Evolutionary conservation across 1,139 yeast genomes (phyloP).

Genomic region (Sugiyamaella neomexicana): DNA sequence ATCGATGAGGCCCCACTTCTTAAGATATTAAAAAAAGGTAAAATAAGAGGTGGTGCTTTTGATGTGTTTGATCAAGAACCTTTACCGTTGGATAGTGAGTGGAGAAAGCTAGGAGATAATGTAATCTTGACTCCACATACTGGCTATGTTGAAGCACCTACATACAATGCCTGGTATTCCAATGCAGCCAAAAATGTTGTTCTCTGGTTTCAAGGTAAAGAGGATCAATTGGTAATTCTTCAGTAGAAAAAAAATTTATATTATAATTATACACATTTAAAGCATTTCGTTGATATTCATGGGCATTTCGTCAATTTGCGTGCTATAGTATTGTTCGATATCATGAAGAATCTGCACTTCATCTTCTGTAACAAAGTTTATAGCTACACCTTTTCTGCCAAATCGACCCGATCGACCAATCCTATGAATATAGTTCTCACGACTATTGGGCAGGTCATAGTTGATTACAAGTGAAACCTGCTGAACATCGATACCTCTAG

Average conservation of each 20-base stretch:
- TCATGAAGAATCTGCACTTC: slow-evolving; percentile 64
- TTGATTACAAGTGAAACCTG: slow-evolving; percentile 94
- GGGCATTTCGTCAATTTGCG: slow-evolving; percentile 86
- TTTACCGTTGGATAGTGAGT: slow-evolving; percentile 23
- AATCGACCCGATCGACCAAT: slow-evolving; percentile 95
- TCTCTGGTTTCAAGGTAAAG: slow-evolving; percentile 17
- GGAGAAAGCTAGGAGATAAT: slow-evolving; percentile 23
- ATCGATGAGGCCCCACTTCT: slow-evolving; percentile 21
- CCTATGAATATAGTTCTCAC: slow-evolving; percentile 89
- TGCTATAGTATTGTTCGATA: slow-evolving; percentile 74
- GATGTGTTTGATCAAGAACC: slow-evolving; percentile 82
- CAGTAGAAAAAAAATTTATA: background rate
- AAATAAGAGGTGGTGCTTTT: slow-evolving; percentile 35
- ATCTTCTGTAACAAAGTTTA: slow-evolving; percentile 75
- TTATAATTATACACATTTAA: slow-evolving; percentile 22
- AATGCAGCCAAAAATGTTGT: slow-evolving; percentile 17
- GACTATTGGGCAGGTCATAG: slow-evolving; percentile 82
- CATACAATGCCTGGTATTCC: slow-evolving; percentile 19
- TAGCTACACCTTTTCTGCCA: slow-evolving; percentile 95
- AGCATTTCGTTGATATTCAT: slow-evolving; percentile 57
- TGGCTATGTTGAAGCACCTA: slow-evolving; percentile 24
- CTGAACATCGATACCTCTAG: slow-evolving; percentile 96
- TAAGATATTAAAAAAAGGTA: slow-evolving; percentile 17
- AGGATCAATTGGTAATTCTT: slow-evolving; percentile 13
- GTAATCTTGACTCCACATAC: slow-evolving; percentile 23